Evolutionary conservation across 2,329 filamentous ascomycete genomes (phyloP).

Genomic region (Ophiostoma quercus): DNA sequence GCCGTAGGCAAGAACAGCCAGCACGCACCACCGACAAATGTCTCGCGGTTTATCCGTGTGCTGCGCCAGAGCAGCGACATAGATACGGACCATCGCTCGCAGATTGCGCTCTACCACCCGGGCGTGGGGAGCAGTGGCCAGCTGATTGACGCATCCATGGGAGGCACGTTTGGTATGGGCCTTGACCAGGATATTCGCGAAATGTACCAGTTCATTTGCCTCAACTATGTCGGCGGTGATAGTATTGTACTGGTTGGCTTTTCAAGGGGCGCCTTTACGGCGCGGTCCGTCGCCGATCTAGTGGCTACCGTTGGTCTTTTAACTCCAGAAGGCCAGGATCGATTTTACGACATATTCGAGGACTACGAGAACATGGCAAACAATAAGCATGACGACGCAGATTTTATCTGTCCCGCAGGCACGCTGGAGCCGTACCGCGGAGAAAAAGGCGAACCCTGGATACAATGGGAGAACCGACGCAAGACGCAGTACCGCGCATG

Average conservation of each 20-base stretch:
- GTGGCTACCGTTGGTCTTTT: slow-evolving; percentile 39
- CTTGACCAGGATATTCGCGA: slow-evolving; percentile 35
- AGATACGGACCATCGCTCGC: slow-evolving; percentile 24
- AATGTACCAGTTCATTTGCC: slow-evolving; percentile 38
- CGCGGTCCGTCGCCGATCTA: slow-evolving; percentile 38
- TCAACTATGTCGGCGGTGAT: slow-evolving; percentile 38
- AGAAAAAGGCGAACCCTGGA: slow-evolving; percentile 32
- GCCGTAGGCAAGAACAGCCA: slow-evolving; percentile 30
- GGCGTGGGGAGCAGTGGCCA: slow-evolving; percentile 34
- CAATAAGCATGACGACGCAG: slow-evolving; percentile 24
- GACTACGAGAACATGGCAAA: slow-evolving; percentile 37
- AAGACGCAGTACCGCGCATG: slow-evolving; percentile 37
- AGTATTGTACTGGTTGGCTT: slow-evolving; percentile 38
- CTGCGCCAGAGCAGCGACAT: slow-evolving; percentile 26
- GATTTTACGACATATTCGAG: slow-evolving; percentile 40
- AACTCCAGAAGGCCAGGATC: slow-evolving; percentile 39
- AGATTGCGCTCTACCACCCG: slow-evolving; percentile 34
- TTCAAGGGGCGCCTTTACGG: slow-evolving; percentile 40
- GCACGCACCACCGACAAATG: slow-evolving; percentile 22
- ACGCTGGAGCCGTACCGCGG: slow-evolving; percentile 30
- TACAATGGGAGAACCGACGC: slow-evolving; percentile 34
- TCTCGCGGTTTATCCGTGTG: slow-evolving; percentile 24
- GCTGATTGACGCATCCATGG: slow-evolving; percentile 32
- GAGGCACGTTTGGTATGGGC: slow-evolving; percentile 35
- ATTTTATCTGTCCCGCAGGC: slow-evolving; percentile 29